These are phyloP conservation scores for Trematosphaeria pertusa DNA, from an alignment of 2,329 filamentous ascomycete genomes.

Conservation along the genomic window DNA sequence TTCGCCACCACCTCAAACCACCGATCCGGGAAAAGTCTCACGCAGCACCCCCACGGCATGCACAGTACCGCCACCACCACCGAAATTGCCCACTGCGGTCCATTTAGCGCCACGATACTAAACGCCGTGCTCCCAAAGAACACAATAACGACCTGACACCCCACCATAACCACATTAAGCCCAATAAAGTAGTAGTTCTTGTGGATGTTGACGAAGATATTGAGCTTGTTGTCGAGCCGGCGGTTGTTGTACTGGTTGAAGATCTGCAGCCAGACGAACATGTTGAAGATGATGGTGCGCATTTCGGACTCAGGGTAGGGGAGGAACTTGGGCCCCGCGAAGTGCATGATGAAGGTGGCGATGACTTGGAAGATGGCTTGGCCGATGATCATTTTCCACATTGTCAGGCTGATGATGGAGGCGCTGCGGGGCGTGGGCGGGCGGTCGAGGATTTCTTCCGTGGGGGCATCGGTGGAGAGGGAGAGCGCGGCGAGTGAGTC, in stretches of 20 bases:
- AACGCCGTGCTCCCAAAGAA: slow-evolving; percentile 63
- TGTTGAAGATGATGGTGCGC: slow-evolving; percentile 70
- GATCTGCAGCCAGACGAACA: slow-evolving; percentile 74
- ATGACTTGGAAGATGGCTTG: slow-evolving; percentile 66
- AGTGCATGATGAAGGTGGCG: slow-evolving; percentile 65
- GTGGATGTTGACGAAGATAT: slow-evolving; percentile 65
- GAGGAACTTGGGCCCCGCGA: slow-evolving; percentile 64
- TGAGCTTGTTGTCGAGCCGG: slow-evolving; percentile 67
- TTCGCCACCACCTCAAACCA: slow-evolving; percentile 31
- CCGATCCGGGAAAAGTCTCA: slow-evolving; percentile 60
- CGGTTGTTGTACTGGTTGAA: slow-evolving; percentile 73
- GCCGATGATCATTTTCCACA: slow-evolving; percentile 72
- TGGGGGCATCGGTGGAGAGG: slow-evolving; percentile 92
- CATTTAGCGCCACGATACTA: slow-evolving; percentile 57
- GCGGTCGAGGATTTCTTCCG: slow-evolving; percentile 93
- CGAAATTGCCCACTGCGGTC: slow-evolving; percentile 62
- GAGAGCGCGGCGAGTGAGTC: slow-evolving; percentile 94
- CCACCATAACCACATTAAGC: slow-evolving; percentile 65
- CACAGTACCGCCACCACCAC: slow-evolving; percentile 58
- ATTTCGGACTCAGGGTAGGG: slow-evolving; percentile 56
- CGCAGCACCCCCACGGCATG: slow-evolving; percentile 58
- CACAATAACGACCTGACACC: slow-evolving; percentile 62
- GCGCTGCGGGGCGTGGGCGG: slow-evolving; percentile 88
- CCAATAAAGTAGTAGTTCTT: slow-evolving; percentile 64
- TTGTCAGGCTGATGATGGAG: slow-evolving; percentile 68